These are phyloP conservation scores for Penium margaritaceum DNA, from an alignment of 139 green algal species.

Conservation along the genomic window DNA sequence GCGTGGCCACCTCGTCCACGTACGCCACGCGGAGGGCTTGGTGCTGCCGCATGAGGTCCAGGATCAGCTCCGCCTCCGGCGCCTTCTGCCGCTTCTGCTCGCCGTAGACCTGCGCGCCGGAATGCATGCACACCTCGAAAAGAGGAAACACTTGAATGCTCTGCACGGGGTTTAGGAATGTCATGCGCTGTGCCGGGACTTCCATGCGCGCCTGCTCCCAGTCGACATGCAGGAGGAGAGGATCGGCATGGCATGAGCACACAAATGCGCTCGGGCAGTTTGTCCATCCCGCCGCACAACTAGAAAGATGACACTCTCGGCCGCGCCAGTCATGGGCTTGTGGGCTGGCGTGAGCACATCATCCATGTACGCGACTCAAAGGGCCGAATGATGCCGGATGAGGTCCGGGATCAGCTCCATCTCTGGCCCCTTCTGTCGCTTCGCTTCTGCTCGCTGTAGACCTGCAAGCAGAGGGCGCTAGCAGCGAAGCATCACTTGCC, in stretches of 20 bases:
- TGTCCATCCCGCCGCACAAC: too few species aligned
- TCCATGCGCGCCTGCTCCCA: too few species aligned
- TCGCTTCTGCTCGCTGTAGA: slow-evolving; percentile 53
- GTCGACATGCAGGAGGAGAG: too few species aligned
- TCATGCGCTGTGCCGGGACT: too few species aligned
- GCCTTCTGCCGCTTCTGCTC: slow-evolving; percentile 27
- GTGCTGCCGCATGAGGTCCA: slow-evolving; percentile 29
- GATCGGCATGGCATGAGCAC: too few species aligned
- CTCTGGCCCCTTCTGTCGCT: slow-evolving; percentile 3
- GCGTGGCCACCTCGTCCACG: slow-evolving; percentile 38
- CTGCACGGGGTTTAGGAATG: too few species aligned
- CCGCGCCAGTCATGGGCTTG: not conserved
- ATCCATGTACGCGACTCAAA: slow-evolving; percentile 45
- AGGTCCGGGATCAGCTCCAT: slow-evolving; percentile 25
- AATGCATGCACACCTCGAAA: too few species aligned
- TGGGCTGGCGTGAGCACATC: slow-evolving; percentile 8
- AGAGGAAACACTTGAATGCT: too few species aligned
- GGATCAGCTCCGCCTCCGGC: slow-evolving; percentile 18
- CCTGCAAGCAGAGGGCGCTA: too few species aligned
- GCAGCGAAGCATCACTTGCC: too few species aligned
- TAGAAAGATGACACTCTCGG: slow-evolving; percentile 29
- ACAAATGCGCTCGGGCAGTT: too few species aligned
- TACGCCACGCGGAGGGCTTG: slow-evolving; percentile 39
- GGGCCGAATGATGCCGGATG: slow-evolving; percentile 15
- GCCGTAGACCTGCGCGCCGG: slow-evolving; percentile 59